Conservation (phyloP, 202 grass and related monocot genomes). For the Panicum virgatum region DNA sequence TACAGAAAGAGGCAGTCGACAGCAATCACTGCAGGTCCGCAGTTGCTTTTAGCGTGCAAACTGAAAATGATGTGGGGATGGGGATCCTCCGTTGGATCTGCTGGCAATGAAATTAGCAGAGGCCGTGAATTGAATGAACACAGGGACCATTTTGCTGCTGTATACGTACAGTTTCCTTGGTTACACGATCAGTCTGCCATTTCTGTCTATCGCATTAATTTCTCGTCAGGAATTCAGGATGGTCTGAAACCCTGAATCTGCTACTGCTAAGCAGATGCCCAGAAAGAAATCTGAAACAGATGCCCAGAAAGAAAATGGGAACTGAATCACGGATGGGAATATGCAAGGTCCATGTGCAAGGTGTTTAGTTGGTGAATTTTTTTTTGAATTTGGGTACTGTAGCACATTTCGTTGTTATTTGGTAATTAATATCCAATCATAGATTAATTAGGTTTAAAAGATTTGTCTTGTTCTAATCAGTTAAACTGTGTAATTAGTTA, state of each 20-base stretch:
- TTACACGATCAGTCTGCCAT: not conserved
- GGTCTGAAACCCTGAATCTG: not conserved
- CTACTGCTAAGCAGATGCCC: no score
- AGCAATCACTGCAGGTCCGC: not conserved
- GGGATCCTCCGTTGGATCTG: not conserved
- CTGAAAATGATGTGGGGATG: not conserved
- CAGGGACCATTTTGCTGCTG: not conserved
- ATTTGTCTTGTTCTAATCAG: no score
- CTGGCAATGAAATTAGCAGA: not conserved
- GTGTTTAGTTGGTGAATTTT: no score
- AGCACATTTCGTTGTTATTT: no score
- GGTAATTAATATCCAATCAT: no score
- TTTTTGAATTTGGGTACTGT: no score
- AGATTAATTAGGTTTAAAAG: no score
- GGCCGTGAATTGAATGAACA: not conserved
- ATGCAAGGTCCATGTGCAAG: not conserved
- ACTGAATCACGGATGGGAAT: not conserved
- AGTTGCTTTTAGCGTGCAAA: not conserved
- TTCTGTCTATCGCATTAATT: not conserved
- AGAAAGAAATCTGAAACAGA: not conserved
- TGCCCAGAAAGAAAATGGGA: not conserved
- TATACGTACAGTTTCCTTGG: not conserved
- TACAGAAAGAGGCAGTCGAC: not conserved
- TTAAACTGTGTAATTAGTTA: no score
- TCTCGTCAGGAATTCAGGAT: not conserved